Evolutionary conservation across 805 yeast species (phyloP).

Genomic region (Candida jianshihensis): DNA sequence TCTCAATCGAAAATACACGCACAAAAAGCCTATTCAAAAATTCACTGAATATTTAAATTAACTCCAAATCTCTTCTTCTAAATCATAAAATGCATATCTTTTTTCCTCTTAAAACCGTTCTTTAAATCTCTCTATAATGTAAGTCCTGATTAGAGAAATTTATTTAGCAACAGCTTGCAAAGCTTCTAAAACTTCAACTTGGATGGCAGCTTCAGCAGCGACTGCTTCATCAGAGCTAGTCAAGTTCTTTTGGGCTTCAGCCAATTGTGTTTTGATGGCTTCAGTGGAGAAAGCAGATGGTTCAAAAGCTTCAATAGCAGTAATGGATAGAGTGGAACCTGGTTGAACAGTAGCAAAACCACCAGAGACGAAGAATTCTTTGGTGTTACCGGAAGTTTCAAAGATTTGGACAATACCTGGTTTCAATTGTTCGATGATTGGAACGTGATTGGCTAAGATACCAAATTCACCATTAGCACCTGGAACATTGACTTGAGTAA

Average conservation of each 20-base stretch:
- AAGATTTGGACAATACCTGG: constrained; percentile 94
- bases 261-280: constrained; percentile 70
- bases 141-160: background rate
- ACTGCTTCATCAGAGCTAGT: constrained; percentile 77
- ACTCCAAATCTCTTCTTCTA: background rate
- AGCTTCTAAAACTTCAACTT: constrained; percentile 94
- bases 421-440: constrained; percentile 89
- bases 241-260: constrained; percentile 92
- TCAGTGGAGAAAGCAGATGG: constrained; percentile 79
- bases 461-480: constrained; percentile 95
- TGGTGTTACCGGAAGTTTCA: constrained; percentile 62
- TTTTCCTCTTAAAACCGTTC: background rate
- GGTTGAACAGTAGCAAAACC: constrained; percentile 97
- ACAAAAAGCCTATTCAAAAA: background rate
- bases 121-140: background rate
- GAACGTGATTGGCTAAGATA: constrained; percentile 96
- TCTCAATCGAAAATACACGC: background rate
- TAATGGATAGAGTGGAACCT: constrained; percentile 81
- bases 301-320: constrained; percentile 93
- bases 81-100: constrained; percentile 1
- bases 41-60: constrained; percentile 1
- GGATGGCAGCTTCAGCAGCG: constrained; percentile 92
- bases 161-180: constrained; percentile 76
- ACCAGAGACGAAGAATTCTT: constrained; percentile 87
- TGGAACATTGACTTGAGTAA: constrained; percentile 86